Percentiles rank a stretch among this genome's conserved stretches.
phyloP scores from a whole-genome alignment of 257 asterid species.

The Mitragyna speciosa region DNA sequence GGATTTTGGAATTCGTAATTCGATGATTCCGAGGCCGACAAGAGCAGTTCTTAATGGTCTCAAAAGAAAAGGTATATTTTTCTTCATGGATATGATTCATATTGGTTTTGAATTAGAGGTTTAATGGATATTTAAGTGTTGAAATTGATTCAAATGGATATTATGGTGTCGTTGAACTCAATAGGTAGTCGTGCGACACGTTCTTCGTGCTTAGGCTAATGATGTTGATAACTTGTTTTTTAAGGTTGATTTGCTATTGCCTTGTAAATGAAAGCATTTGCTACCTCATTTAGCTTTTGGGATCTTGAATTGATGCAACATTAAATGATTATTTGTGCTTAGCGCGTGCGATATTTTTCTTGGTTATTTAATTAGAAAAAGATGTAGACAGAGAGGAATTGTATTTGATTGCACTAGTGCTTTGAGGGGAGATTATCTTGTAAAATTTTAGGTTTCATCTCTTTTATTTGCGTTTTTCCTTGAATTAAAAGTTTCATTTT shows the following conservation, averaged over 20 bases:
- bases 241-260: not conserved
- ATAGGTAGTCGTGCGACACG: not conserved
- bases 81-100: too few species aligned
- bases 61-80: constrained; percentile 52
- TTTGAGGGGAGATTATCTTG: not conserved
- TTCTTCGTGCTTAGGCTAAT: not conserved
- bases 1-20: constrained; percentile 72
- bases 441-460: not conserved
- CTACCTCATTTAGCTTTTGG: not conserved
- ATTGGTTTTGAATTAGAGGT: not conserved
- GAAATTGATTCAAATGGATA: not conserved
- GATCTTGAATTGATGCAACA: not conserved
- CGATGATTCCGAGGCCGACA: constrained; percentile 66
- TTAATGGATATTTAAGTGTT: not conserved
- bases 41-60: constrained; percentile 75
- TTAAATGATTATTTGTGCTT: too few species aligned
- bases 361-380: too few species aligned
- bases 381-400: not conserved
- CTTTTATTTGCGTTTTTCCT: not conserved
- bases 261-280: not conserved
- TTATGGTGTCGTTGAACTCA: not conserved
- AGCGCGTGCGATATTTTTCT: too few species aligned
- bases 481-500: not conserved
- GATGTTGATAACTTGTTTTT: not conserved
- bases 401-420: not conserved